Conservation (phyloP, 179 eudicot species). For the Silene coronaria region DNA sequence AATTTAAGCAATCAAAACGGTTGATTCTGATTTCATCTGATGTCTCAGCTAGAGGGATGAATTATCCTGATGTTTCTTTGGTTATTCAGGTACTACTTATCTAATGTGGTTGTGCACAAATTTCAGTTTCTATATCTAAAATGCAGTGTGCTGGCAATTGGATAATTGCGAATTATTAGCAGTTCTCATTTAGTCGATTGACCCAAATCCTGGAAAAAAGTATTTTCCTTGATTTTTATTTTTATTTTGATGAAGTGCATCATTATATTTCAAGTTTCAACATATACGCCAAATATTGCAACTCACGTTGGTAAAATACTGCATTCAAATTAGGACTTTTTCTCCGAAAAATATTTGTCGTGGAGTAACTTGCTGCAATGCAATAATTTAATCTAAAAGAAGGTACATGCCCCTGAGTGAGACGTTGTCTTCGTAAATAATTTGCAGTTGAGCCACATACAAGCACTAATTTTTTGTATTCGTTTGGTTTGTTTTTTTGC, state of each 20-base stretch:
- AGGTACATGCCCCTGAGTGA: neutral
- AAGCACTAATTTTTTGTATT: neutral
- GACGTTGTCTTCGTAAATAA: neutral
- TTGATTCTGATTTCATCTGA: slow-evolving; percentile 77
- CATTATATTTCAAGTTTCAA: neutral
- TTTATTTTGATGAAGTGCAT: neutral
- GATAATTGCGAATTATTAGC: neutral
- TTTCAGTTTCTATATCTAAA: neutral
- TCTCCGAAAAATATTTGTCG: too few species aligned
- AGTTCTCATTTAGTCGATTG: neutral
- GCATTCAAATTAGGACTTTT: too few species aligned
- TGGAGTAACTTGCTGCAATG: too few species aligned
- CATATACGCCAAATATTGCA: too few species aligned
- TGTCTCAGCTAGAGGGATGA: slow-evolving; percentile 85
- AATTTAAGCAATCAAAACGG: slow-evolving; percentile 74
- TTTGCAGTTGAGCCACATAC: neutral
- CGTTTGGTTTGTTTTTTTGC: neutral
- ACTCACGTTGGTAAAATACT: too few species aligned
- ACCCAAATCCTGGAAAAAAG: neutral
- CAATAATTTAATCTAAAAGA: neutral
- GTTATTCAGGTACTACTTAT: slow-evolving; percentile 69
- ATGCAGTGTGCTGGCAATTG: neutral
- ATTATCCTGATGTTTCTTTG: slow-evolving; percentile 90
- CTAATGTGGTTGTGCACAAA: neutral
- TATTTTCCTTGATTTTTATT: neutral